These are phyloP conservation scores for Talaromyces albobiverticillius DNA, from an alignment of 2,329 filamentous ascomycete species.

Conservation along the genomic window DNA sequence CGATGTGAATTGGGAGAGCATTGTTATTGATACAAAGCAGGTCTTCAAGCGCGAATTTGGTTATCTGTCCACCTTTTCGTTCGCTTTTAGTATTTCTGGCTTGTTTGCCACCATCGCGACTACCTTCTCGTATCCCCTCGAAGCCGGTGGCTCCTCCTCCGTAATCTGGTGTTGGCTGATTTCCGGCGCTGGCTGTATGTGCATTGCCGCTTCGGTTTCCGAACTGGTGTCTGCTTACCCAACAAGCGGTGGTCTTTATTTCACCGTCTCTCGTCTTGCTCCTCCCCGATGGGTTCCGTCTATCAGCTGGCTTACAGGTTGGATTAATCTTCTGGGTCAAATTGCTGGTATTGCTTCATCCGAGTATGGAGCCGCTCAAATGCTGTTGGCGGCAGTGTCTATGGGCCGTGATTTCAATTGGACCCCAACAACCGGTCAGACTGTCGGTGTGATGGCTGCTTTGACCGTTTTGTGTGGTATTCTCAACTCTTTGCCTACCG, in stretches of 20 bases:
- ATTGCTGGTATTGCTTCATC: conserved; percentile 55
- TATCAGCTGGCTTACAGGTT: conserved; percentile 52
- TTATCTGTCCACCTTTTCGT: conserved; percentile 59
- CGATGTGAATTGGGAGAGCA: neutral
- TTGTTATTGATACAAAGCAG: conserved; percentile 21
- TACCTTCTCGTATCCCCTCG: conserved; percentile 54
- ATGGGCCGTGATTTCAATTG: conserved; percentile 38
- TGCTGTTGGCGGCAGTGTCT: conserved; percentile 41
- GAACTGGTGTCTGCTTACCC: conserved; percentile 59
- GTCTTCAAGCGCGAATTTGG: conserved; percentile 61
- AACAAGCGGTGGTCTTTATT: conserved; percentile 56
- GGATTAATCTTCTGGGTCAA: conserved; percentile 54
- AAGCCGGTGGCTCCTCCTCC: conserved; percentile 49
- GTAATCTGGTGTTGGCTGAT: conserved; percentile 60
- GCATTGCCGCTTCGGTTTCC: conserved; percentile 53
- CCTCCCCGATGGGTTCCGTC: conserved; percentile 48
- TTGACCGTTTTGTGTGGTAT: conserved; percentile 52
- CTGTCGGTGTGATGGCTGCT: conserved; percentile 56
- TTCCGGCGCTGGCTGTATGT: conserved; percentile 56
- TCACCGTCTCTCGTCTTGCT: conserved; percentile 55
- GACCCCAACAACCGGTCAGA: conserved; percentile 43
- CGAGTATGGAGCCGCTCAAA: conserved; percentile 57
- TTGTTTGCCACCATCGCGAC: conserved; percentile 57
- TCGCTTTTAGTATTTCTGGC: conserved; percentile 57
- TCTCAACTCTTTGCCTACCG: conserved; percentile 57